phyloP scores from a whole-genome alignment of 202 grass and related monocot genomes.

The Panicum virgatum region DNA sequence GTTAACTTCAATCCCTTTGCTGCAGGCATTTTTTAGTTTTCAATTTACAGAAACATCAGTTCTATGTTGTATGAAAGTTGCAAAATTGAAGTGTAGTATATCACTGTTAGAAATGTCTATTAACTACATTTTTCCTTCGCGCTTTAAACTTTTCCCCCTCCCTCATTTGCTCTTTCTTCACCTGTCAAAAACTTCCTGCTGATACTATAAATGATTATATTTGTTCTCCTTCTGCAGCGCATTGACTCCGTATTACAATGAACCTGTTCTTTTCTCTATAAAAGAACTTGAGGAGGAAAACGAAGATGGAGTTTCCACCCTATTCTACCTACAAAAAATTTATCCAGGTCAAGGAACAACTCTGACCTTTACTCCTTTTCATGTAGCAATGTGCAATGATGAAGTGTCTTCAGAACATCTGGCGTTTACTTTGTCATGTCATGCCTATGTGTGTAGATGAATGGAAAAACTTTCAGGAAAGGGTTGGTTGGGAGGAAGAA shows the following conservation, averaged over 20 bases:
- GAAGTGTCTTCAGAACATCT: slow-evolving; percentile 16
- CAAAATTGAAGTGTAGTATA: slow-evolving; percentile 30
- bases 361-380: slow-evolving; percentile 11
- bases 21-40: slow-evolving; percentile 30
- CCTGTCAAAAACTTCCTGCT: slow-evolving; percentile 21
- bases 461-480: slow-evolving; percentile 84
- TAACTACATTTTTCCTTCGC: neutral
- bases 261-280: slow-evolving; percentile 77
- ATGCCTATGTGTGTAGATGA: slow-evolving; percentile 61
- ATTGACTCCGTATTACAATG: slow-evolving; percentile 83
- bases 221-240: slow-evolving; percentile 50
- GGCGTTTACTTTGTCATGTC: slow-evolving; percentile 27
- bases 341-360: slow-evolving; percentile 67
- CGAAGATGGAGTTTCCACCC: slow-evolving; percentile 89
- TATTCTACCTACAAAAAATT: slow-evolving; percentile 97
- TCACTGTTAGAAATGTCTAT: neutral
- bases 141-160: slow-evolving; percentile 1
- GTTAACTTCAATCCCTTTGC: neutral
- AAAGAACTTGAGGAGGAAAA: slow-evolving; percentile 79
- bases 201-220: neutral
- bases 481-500: slow-evolving; percentile 65
- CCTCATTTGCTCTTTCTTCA: slow-evolving; percentile 21
- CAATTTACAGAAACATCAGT: slow-evolving; percentile 29
- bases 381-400: neutral
- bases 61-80: slow-evolving; percentile 8